Conservation (phyloP, 305 asterid species). For the Fraxinus velutina region DNA sequence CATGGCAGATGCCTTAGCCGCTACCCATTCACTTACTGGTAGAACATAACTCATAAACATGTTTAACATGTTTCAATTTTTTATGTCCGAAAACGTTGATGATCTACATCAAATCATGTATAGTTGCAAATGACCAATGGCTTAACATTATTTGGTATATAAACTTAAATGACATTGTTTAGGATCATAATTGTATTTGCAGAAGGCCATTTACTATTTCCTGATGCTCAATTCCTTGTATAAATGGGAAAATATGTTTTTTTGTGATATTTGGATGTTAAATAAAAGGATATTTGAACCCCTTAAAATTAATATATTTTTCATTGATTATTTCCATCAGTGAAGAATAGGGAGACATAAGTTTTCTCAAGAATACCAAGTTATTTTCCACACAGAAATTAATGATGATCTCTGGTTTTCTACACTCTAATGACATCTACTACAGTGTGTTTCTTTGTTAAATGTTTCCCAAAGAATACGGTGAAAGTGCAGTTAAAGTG, state of each 20-base stretch:
- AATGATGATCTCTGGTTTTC: neutral
- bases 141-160: neutral
- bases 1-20: no score
- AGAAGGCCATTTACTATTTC: neutral
- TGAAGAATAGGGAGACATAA: neutral
- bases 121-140: neutral
- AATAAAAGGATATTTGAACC: neutral
- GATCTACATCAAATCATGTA: no score
- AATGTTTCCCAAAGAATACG: neutral
- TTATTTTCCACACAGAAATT: neutral
- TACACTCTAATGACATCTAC: neutral
- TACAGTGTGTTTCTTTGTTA: neutral
- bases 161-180: neutral
- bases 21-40: neutral
- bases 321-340: neutral
- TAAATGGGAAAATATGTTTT: neutral
- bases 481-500: neutral
- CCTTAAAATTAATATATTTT: neutral
- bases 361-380: neutral
- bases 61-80: neutral
- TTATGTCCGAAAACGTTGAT: neutral
- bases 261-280: neutral
- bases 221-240: neutral
- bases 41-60: neutral
- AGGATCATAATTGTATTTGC: neutral